phyloP scores from a whole-genome alignment of 2,329 filamentous ascomycete species.

The Xylariaceae sp. region DNA sequence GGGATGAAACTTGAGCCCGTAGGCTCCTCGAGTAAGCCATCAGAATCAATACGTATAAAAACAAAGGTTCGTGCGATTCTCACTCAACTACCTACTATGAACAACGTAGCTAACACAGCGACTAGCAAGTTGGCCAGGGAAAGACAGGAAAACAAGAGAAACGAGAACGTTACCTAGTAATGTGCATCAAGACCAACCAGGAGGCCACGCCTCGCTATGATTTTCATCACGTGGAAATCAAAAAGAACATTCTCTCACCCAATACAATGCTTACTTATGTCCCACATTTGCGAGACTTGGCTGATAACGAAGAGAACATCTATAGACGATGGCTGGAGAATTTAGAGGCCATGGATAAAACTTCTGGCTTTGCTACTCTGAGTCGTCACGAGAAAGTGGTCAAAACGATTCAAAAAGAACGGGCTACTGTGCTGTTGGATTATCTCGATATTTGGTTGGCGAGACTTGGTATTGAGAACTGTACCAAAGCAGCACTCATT shows the following conservation, averaged over 20 bases:
- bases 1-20: slow-evolving; percentile 36
- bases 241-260: slow-evolving; percentile 53
- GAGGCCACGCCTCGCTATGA: slow-evolving; percentile 52
- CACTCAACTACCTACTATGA: neutral
- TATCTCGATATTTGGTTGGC: slow-evolving; percentile 52
- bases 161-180: slow-evolving; percentile 38
- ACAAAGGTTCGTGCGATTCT: slow-evolving; percentile 40
- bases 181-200: slow-evolving; percentile 45
- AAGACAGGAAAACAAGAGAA: slow-evolving; percentile 40
- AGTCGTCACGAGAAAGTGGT: slow-evolving; percentile 46
- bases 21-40: slow-evolving; percentile 27
- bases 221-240: slow-evolving; percentile 56
- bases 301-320: slow-evolving; percentile 49
- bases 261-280: slow-evolving; percentile 57
- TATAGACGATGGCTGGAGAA: slow-evolving; percentile 54
- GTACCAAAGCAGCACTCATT: slow-evolving; percentile 48
- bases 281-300: slow-evolving; percentile 52
- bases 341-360: slow-evolving; percentile 51
- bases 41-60: slow-evolving; percentile 43
- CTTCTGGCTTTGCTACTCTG: slow-evolving; percentile 51
- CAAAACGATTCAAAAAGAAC: slow-evolving; percentile 46
- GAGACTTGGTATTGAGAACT: slow-evolving; percentile 44
- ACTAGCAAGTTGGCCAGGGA: slow-evolving; percentile 38
- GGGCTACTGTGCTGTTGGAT: slow-evolving; percentile 45
- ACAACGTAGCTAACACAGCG: slow-evolving; percentile 19